Conservation (phyloP, 2,329 filamentous ascomycete species). For the Fusarium papillatum region DNA sequence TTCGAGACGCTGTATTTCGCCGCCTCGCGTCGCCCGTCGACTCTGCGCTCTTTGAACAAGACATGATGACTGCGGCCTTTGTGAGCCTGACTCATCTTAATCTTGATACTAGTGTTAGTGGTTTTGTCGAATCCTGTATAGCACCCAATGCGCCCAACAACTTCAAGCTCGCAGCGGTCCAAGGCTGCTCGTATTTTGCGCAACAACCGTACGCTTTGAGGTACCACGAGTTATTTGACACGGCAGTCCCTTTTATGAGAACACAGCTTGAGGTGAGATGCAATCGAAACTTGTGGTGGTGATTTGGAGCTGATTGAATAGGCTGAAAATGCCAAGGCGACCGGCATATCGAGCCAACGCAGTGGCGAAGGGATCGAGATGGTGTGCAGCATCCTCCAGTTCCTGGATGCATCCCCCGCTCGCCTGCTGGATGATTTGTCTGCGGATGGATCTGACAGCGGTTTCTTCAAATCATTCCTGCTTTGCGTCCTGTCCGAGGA, state of each 20-base stretch:
- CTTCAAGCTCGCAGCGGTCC: constrained; percentile 74
- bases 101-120: constrained; percentile 69
- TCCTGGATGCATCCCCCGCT: constrained; percentile 65
- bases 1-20: constrained; percentile 75
- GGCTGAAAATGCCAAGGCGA: constrained; percentile 35
- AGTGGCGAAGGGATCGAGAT: constrained; percentile 40
- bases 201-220: constrained; percentile 61
- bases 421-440: constrained; percentile 49
- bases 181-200: constrained; percentile 74
- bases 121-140: constrained; percentile 69
- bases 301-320: constrained; percentile 12
- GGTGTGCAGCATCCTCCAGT: constrained; percentile 63
- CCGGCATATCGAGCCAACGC: constrained; percentile 10
- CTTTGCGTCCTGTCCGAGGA: constrained; percentile 68
- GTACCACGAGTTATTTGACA: constrained; percentile 68
- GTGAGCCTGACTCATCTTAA: constrained; percentile 74
- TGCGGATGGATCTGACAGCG: constrained; percentile 36
- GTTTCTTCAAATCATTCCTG: constrained; percentile 64
- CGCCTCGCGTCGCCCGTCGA: constrained; percentile 62
- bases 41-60: constrained; percentile 68
- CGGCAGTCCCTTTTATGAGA: constrained; percentile 69
- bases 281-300: background rate
- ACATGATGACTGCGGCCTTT: constrained; percentile 76
- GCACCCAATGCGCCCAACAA: constrained; percentile 67
- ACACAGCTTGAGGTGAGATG: constrained; percentile 66